Conservation (phyloP, 2,329 filamentous ascomycete species). For the Penicillium paneum region DNA sequence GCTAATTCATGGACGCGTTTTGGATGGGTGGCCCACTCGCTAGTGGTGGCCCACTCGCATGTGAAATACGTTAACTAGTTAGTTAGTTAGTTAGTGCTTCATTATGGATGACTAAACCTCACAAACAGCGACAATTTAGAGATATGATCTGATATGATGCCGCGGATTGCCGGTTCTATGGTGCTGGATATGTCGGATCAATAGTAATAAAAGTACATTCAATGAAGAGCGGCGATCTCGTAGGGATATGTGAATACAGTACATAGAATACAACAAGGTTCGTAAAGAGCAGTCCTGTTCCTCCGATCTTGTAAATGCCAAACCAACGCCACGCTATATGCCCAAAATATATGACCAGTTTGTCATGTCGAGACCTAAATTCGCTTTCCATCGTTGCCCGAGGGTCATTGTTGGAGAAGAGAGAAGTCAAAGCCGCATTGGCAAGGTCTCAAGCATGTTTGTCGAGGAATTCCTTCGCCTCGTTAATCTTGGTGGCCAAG, state of each 20-base stretch:
- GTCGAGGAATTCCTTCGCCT: slow-evolving; percentile 94
- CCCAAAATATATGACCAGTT: slow-evolving; percentile 26
- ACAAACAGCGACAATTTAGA: slow-evolving; percentile 8
- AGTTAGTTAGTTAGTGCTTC: not conserved
- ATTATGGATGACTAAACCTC: not conserved
- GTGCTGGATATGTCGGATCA: not conserved
- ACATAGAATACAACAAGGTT: slow-evolving; percentile 63
- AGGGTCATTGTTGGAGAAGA: not conserved
- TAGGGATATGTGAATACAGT: slow-evolving; percentile 49
- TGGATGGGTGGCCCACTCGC: too few species aligned
- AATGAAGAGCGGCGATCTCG: slow-evolving; percentile 66
- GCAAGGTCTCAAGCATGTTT: slow-evolving; percentile 52
- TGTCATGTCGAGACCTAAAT: slow-evolving; percentile 19
- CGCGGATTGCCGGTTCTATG: not conserved
- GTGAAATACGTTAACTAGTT: too few species aligned
- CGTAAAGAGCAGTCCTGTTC: slow-evolving; percentile 18
- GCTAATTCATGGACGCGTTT: too few species aligned
- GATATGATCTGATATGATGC: not conserved
- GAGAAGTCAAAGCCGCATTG: not conserved
- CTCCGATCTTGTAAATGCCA: slow-evolving; percentile 27
- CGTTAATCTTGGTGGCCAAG: slow-evolving; percentile 95
- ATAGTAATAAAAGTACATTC: slow-evolving; percentile 22
- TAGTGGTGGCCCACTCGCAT: too few species aligned
- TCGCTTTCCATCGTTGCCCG: slow-evolving; percentile 3
- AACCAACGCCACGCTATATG: slow-evolving; percentile 44